These are phyloP conservation scores for Acanthamoeba rhysodes DNA, from an alignment of 208 protist genomes.

Conservation along the genomic window DNA sequence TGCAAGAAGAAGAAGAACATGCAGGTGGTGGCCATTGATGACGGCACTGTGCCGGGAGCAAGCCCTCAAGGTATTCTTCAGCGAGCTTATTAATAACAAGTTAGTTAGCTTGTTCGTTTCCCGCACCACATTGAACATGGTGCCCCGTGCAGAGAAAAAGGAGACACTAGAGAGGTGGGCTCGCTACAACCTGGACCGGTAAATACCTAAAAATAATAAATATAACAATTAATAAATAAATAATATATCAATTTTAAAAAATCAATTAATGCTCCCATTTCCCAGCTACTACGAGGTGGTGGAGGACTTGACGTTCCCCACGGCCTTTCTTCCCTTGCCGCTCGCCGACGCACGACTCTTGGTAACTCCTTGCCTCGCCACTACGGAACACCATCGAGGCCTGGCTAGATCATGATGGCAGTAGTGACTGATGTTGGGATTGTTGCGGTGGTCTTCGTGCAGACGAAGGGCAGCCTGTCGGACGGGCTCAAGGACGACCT, in stretches of 20 bases:
- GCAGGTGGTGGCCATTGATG: neutral
- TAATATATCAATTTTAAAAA: no score
- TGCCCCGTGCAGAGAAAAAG: neutral
- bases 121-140: no score
- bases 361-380: neutral
- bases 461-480: constrained; percentile 11
- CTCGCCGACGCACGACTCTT: neutral
- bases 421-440: neutral
- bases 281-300: constrained; percentile 1
- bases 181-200: constrained; percentile 47
- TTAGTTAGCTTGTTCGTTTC: neutral
- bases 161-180: constrained; percentile 14
- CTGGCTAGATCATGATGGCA: neutral
- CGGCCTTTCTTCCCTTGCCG: neutral
- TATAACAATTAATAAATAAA: no score
- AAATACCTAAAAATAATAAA: no score
- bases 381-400: no score
- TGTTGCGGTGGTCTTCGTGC: neutral
- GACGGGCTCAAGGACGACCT: neutral
- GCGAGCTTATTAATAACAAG: neutral
- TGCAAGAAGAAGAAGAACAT: no score
- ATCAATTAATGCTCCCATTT: no score
- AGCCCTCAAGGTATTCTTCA: neutral
- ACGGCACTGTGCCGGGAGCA: neutral
- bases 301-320: constrained; percentile 28